phyloP scores from a whole-genome alignment of 371 early-diverging fungal species.

The Circinella umbellata region DNA sequence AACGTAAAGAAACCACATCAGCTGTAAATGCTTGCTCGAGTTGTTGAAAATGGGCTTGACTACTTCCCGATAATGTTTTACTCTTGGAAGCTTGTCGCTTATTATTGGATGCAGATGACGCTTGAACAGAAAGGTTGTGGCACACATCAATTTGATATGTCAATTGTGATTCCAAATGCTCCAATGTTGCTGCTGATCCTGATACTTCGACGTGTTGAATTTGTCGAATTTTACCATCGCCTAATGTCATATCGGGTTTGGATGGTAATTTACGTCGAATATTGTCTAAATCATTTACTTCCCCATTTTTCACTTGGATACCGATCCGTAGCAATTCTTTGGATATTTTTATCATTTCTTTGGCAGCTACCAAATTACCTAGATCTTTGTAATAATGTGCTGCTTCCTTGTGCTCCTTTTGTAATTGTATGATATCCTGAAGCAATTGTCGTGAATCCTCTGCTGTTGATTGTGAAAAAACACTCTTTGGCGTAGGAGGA shows the following conservation, averaged over 20 bases:
- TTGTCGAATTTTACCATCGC: conserved; percentile 43
- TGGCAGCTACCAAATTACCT: conserved; percentile 55
- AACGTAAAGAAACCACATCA: conserved; percentile 64
- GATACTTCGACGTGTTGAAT: conserved; percentile 18
- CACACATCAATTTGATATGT: conserved; percentile 68
- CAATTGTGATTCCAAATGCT: conserved; percentile 58
- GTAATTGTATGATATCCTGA: conserved; percentile 41
- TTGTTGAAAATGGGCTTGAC: conserved; percentile 46
- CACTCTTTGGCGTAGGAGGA: not conserved
- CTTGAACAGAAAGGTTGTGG: conserved; percentile 58
- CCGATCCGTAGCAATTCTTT: conserved; percentile 47
- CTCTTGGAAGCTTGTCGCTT: not conserved
- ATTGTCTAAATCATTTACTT: conserved; percentile 24
- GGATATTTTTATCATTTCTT: conserved; percentile 58
- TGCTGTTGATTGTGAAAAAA: conserved; percentile 1
- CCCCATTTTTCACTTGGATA: conserved; percentile 43
- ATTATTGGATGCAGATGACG: conserved; percentile 1
- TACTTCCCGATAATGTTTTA: conserved; percentile 19
- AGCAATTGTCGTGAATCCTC: conserved; percentile 12
- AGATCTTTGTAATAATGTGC: conserved; percentile 62
- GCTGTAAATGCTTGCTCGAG: conserved; percentile 60
- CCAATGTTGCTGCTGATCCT: conserved; percentile 28
- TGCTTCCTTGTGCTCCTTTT: conserved; percentile 66
- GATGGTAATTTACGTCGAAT: conserved; percentile 35
- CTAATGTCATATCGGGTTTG: conserved; percentile 44